Evolutionary conservation across 73 alveolate genomes (phyloP).

Genomic region (Breviolum minutum): DNA sequence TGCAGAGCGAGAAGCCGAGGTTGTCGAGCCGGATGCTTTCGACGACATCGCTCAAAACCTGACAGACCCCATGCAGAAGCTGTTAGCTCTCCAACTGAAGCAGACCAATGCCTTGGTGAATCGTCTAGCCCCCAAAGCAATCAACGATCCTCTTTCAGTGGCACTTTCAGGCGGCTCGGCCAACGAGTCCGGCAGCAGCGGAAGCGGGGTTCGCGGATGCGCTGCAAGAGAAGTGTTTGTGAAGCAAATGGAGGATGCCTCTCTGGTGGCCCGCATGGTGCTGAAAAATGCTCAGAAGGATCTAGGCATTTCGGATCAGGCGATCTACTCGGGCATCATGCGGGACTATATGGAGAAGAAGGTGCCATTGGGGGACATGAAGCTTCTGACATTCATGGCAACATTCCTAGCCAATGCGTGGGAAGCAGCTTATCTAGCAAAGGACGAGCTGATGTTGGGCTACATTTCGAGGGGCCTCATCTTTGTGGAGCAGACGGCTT

Average conservation of each 20-base stretch:
- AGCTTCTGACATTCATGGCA: background rate
- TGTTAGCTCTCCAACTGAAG: background rate
- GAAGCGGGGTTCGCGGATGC: background rate
- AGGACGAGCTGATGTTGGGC: background rate
- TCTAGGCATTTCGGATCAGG: background rate
- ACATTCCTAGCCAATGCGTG: background rate
- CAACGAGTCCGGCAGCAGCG: conserved; percentile 9
- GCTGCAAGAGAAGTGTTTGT: background rate
- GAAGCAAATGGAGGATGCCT: background rate
- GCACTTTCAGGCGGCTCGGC: background rate
- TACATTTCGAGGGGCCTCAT: background rate
- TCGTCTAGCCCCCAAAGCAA: background rate
- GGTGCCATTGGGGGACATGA: background rate
- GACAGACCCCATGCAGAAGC: background rate
- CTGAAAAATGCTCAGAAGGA: background rate
- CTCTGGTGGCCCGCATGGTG: background rate
- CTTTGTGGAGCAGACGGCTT: background rate
- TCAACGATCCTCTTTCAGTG: background rate
- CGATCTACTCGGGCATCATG: background rate
- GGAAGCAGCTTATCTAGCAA: background rate
- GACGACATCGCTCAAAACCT: background rate
- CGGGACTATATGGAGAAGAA: background rate
- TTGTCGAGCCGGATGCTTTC: background rate
- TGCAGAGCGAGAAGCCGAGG: background rate
- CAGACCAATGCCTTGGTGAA: background rate